Percentiles rank a stretch among this genome's conserved stretches.
Evolutionary conservation across 345 rosid genomes (phyloP).

Genomic region (Euphorbia pulcherrima): DNA sequence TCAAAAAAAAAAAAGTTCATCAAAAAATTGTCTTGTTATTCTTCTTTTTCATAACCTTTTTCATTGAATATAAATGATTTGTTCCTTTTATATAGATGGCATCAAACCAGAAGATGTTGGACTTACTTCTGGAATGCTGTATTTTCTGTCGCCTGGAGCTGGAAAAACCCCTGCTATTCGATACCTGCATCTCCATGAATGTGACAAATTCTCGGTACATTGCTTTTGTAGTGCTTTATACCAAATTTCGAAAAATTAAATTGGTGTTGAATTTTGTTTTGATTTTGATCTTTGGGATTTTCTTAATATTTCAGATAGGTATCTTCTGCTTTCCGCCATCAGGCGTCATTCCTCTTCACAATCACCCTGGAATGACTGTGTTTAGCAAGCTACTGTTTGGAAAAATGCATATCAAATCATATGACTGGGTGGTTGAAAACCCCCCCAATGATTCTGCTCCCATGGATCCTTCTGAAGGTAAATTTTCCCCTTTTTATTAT

Average conservation of each 20-base stretch:
- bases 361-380: constrained; percentile 97
- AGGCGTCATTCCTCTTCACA: constrained; percentile 86
- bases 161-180: constrained; percentile 41
- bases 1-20: no score
- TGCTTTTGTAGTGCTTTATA: background rate
- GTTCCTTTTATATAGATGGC: constrained; percentile 42
- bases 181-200: constrained; percentile 55
- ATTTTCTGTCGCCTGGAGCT: constrained; percentile 21
- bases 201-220: constrained; percentile 70
- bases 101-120: constrained; percentile 60
- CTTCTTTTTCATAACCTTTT: background rate
- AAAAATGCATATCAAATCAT: constrained; percentile 90
- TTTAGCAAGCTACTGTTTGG: constrained; percentile 93
- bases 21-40: background rate
- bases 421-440: constrained; percentile 70
- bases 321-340: constrained; percentile 91
- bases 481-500: constrained; percentile 4
- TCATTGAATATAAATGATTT: background rate
- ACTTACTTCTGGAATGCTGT: constrained; percentile 49
- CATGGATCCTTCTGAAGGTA: constrained; percentile 31
- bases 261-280: constrained; percentile 6
- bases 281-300: background rate
- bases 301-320: constrained; percentile 57
- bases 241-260: background rate
- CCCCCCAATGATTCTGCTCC: constrained; percentile 31